phyloP scores from a whole-genome alignment of 371 early-diverging fungal species.

The Mortierella sp. region DNA sequence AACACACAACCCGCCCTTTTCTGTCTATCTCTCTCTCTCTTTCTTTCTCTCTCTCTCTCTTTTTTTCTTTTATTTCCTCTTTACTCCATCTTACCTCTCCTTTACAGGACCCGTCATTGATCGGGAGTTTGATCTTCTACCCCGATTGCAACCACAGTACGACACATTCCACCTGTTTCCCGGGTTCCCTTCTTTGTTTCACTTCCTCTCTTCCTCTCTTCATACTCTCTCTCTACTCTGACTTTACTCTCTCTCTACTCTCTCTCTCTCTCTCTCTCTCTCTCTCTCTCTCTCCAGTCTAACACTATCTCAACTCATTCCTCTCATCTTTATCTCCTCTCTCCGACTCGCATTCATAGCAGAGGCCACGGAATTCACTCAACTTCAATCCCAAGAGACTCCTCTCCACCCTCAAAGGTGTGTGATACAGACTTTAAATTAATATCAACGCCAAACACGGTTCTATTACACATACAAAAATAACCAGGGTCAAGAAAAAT shows the following conservation, averaged over 20 bases:
- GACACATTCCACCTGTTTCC: neutral
- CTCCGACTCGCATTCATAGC: neutral
- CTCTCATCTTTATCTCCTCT: no score
- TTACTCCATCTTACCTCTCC: slow-evolving; percentile 3
- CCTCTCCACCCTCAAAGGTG: no score
- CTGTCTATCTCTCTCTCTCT: slow-evolving; percentile 5
- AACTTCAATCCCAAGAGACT: no score
- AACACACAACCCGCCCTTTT: neutral
- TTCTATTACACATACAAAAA: neutral
- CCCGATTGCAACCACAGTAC: neutral
- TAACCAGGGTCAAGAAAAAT: neutral
- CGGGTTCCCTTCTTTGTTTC: slow-evolving; percentile 4
- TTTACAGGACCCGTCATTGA: slow-evolving; percentile 8
- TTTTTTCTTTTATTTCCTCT: neutral
- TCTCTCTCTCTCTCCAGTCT: no score
- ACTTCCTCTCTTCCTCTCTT: slow-evolving; percentile 4
- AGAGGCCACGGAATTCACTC: neutral
- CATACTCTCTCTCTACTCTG: neutral
- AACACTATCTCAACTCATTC: no score
- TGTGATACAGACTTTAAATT: no score
- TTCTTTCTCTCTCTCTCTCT: neutral
- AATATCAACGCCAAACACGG: no score
- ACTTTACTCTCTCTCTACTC: neutral
- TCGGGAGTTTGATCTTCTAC: slow-evolving; percentile 1
- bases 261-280: no score